Base-by-base conservation (phyloP, 805 yeast genomes). In the Zygoascus flipseniorum region DNA sequence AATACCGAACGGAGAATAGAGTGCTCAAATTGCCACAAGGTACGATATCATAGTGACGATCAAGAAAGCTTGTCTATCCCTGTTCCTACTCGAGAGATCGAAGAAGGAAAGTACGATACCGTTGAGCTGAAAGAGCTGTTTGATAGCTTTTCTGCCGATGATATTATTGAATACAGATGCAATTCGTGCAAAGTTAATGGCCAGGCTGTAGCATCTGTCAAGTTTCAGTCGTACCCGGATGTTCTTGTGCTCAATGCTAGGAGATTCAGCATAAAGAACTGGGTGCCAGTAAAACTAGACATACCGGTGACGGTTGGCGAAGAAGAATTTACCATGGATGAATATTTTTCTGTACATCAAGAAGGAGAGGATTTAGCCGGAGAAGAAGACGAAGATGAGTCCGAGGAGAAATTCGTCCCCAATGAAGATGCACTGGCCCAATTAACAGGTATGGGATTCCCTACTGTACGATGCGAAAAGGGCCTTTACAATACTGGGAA, bases 371-470 rank as follows among this genome's bases (percentile, higher is more conserved):
- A 61, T 3, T 57, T 74, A 1, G 56, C 78, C 14, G 72, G 72
- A 5, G 74, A 72, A n/a, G 69, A 64, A 6, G 63, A 56, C 2
- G 59, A 51, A 19, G 28, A 3, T 4, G 56, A 54, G 18, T 58
- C 37, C 1, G 47, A 49, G 28, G 51, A 51, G 5, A 56, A 19
- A 11, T 86, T 85, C 60, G 62, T 57, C 2, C 85, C 93, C 5
- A 76, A 89, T 56, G 70, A 68, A 32, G 77, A 73, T 0, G 81
- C 62, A 2, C 57, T 89, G 57, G 68, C 74, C 8, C 73, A 76
- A 54, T 76, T 93, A 8, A 66, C 73, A 48, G 80, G 79, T 18
- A 93, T 90, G 97, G 99, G 99, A n/a, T 92, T 93, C 65, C 78
- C 89, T 0, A 79, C 79, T 50, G 75, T 76, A 20, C 76, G 92